Evolutionary conservation across 306 rosid species (phyloP).

Genomic region (Quercus robur): DNA sequence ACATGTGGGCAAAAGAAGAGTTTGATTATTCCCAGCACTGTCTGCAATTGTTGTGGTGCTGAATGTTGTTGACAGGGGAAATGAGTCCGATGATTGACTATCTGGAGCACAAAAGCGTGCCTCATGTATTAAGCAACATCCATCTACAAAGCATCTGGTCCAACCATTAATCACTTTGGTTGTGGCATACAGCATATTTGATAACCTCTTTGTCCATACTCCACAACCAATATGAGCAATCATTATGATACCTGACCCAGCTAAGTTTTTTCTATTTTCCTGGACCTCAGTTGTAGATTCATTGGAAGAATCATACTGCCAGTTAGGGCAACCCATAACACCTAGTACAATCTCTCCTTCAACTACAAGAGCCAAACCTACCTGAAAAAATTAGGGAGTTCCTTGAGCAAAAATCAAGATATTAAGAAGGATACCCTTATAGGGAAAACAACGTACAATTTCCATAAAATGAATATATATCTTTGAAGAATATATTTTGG

Average conservation of each 20-base stretch:
- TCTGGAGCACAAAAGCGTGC: conserved; percentile 68
- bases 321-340: conserved; percentile 93
- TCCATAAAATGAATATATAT: too few species aligned
- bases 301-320: conserved; percentile 47
- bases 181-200: conserved; percentile 23
- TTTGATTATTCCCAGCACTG: conserved; percentile 38
- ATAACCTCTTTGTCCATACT: conserved; percentile 64
- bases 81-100: conserved; percentile 77
- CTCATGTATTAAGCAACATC: conserved; percentile 37
- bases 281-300: conserved; percentile 31
- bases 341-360: conserved; percentile 73
- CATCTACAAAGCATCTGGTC: conserved; percentile 70
- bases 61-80: conserved; percentile 56
- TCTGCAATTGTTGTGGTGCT: conserved; percentile 42
- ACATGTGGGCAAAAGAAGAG: conserved; percentile 61
- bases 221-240: conserved; percentile 76
- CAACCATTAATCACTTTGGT: conserved; percentile 39
- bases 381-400: conserved; percentile 42
- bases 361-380: conserved; percentile 90
- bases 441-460: neutral
- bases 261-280: conserved; percentile 25
- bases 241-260: conserved; percentile 66
- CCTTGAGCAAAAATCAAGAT: neutral
- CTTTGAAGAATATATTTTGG: neutral
- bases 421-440: neutral